Conservation (phyloP, 192 early-diverging fungal species). For the Backusella tarrabulga region DNA sequence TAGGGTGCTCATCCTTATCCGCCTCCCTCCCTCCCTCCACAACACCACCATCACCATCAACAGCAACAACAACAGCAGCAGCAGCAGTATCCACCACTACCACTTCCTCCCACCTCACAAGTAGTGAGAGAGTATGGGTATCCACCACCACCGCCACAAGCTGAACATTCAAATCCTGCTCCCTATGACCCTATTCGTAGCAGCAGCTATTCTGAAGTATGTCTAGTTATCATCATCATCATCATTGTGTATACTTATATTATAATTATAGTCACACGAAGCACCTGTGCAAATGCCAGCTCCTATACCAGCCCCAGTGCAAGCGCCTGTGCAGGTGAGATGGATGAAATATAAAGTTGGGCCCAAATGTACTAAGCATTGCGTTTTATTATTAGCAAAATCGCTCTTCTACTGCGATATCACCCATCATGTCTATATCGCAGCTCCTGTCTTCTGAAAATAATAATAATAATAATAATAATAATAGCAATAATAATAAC, state of each 20-base stretch:
- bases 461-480: background rate
- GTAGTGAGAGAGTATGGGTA: constrained; percentile 9
- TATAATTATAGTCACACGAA: background rate
- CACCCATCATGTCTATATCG: constrained; percentile 21
- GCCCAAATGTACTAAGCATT: background rate
- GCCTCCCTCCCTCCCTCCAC: background rate
- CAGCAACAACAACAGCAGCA: background rate
- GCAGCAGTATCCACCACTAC: background rate
- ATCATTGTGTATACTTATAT: background rate
- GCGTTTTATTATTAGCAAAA: background rate
- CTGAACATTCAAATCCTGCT: background rate
- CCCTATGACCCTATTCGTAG: constrained; percentile 28
- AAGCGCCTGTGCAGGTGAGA: constrained; percentile 3
- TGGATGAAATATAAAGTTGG: background rate
- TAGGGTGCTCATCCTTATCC: background rate
- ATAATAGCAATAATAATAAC: background rate
- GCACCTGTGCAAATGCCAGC: background rate
- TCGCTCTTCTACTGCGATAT: background rate
- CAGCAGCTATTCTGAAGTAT: background rate
- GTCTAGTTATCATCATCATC: background rate
- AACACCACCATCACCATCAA: background rate
- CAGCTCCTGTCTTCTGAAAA: background rate
- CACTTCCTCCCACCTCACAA: background rate
- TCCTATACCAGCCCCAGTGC: background rate
- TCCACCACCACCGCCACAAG: background rate